Percentiles rank a stretch among this genome's conserved stretches.
These are phyloP conservation scores for Trypanosoma caninum DNA, from an alignment of 208 protist species.

Conservation along the genomic window DNA sequence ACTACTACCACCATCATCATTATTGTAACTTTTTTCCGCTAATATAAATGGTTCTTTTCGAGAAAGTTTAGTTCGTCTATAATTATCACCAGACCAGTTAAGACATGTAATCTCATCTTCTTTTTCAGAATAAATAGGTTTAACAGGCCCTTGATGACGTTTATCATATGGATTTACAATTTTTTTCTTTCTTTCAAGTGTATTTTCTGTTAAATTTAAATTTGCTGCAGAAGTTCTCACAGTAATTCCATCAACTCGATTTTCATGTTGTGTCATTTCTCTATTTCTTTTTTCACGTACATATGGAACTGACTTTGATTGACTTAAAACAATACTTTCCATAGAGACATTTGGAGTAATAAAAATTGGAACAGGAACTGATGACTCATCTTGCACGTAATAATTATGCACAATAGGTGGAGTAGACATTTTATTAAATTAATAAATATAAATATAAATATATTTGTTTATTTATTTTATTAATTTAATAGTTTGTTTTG, in stretches of 20 bases:
- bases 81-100: slow-evolving; percentile 6
- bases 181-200: not conserved
- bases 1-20: not conserved
- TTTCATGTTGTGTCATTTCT: not conserved
- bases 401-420: slow-evolving; percentile 15
- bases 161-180: slow-evolving; percentile 20
- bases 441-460: too few relatives aligned
- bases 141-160: slow-evolving; percentile 14
- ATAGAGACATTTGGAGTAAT: slow-evolving; percentile 15
- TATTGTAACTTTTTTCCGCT: too few relatives aligned
- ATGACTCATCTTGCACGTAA: not conserved
- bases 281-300: not conserved
- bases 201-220: not conserved
- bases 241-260: not conserved
- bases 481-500: too few relatives aligned
- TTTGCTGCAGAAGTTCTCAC: not conserved
- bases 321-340: slow-evolving; percentile 8
- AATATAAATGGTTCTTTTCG: slow-evolving; percentile 13
- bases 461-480: too few relatives aligned
- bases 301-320: not conserved
- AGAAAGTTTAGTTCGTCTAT: slow-evolving; percentile 10
- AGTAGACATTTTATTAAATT: not conserved
- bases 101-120: not conserved
- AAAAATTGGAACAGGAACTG: slow-evolving; percentile 1
- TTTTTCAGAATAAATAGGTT: not conserved